A percentile compares a stretch with the other conserved stretches of the same genome.
Evolutionary conservation across 495 filamentous ascomycete species (phyloP).

Genomic region (Daldinia grandis): DNA sequence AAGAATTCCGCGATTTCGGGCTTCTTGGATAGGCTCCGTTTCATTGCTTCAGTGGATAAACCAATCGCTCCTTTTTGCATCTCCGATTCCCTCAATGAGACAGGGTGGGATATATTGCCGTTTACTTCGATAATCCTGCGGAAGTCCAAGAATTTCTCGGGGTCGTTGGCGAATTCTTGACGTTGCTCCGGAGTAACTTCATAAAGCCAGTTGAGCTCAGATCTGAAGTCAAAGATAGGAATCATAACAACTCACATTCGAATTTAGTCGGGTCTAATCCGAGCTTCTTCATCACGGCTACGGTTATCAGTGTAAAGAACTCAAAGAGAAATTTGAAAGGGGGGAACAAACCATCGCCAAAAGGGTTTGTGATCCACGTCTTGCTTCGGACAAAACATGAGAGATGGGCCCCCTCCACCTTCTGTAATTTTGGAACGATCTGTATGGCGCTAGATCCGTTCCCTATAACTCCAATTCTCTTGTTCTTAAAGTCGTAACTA

Average conservation of each 20-base stretch:
- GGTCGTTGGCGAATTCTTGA: conserved; percentile 43
- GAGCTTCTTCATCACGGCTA: conserved; percentile 49
- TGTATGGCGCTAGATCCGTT: conserved; percentile 75
- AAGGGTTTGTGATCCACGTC: conserved; percentile 65
- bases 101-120: conserved; percentile 50
- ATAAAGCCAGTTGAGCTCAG: background rate
- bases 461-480: conserved; percentile 62
- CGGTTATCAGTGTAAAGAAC: conserved; percentile 10
- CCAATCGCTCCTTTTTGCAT: conserved; percentile 44
- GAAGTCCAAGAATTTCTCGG: conserved; percentile 46
- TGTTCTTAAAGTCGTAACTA: conserved; percentile 59
- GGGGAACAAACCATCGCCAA: conserved; percentile 48
- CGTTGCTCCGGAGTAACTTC: conserved; percentile 51
- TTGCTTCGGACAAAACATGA: conserved; percentile 74
- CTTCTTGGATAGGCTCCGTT: conserved; percentile 41
- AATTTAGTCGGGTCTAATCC: conserved; percentile 49
- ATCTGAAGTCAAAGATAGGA: background rate
- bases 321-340: conserved; percentile 20
- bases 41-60: conserved; percentile 46
- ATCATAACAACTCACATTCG: conserved; percentile 44
- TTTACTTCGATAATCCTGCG: conserved; percentile 53
- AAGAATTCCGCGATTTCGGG: conserved; percentile 50
- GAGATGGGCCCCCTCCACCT: conserved; percentile 60
- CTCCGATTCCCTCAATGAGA: conserved; percentile 45
- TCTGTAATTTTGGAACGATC: conserved; percentile 71